Evolutionary conservation across 2,329 filamentous ascomycete genomes (phyloP).

Genomic region (Plectosphaerella cucumerina): DNA sequence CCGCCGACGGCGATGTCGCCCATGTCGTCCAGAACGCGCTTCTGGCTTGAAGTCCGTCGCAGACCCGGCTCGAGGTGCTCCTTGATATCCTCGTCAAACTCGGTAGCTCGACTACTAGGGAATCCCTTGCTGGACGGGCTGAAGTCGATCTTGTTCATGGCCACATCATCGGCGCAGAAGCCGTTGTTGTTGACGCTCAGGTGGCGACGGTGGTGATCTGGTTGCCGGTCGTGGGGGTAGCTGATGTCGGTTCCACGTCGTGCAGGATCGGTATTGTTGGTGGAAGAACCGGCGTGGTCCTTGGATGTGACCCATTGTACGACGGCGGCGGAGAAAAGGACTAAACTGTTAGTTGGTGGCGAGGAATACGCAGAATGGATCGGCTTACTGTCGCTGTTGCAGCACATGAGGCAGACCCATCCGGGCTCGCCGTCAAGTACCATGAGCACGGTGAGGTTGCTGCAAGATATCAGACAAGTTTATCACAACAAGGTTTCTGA

Average conservation of each 20-base stretch:
- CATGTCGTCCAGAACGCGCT: slow-evolving; percentile 17
- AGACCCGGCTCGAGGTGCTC: slow-evolving; percentile 4
- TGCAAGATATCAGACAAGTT: slow-evolving; percentile 17
- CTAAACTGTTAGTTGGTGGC: slow-evolving; percentile 23
- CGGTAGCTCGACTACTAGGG: neutral
- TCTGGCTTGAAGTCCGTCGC: slow-evolving; percentile 14
- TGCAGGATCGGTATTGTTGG: slow-evolving; percentile 9
- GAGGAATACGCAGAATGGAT: neutral
- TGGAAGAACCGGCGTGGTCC: slow-evolving; percentile 34
- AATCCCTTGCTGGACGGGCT: neutral
- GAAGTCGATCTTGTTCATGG: neutral
- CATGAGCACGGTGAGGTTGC: slow-evolving; percentile 57
- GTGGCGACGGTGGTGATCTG: neutral
- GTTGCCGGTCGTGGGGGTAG: neutral
- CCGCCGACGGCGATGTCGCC: slow-evolving; percentile 30
- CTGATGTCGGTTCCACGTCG: slow-evolving; percentile 3
- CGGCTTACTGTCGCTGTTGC: slow-evolving; percentile 55
- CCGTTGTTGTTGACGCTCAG: neutral
- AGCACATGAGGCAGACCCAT: slow-evolving; percentile 63
- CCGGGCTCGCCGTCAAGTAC: slow-evolving; percentile 56
- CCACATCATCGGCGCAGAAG: slow-evolving; percentile 2
- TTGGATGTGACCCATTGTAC: slow-evolving; percentile 56
- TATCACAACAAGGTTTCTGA: neutral
- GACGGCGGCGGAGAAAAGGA: slow-evolving; percentile 56
- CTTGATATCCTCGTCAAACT: slow-evolving; percentile 3